Conservation (phyloP, 1,284 basidiomycete species). For the Cryptococcus maquisensis region DNA sequence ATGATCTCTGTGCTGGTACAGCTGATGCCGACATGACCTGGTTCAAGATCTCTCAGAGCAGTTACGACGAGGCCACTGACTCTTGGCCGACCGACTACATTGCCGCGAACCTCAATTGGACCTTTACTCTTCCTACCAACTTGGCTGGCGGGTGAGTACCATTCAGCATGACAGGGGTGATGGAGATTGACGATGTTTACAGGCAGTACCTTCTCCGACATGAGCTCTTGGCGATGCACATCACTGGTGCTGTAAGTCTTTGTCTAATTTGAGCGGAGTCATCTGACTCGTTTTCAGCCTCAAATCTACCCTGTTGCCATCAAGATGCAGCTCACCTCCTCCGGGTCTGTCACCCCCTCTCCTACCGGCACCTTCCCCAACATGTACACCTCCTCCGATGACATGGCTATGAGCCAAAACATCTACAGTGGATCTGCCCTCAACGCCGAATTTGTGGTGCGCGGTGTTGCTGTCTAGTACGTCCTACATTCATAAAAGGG, state of each 20-base stretch:
- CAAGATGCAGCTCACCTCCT: conserved; percentile 22
- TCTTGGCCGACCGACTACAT: conserved; percentile 20
- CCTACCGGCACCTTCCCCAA: conserved; percentile 20
- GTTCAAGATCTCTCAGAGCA: conserved; percentile 30
- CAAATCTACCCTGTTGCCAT: conserved; percentile 31
- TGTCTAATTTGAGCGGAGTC: background rate
- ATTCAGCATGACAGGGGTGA: background rate
- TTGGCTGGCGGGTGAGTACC: conserved; percentile 11
- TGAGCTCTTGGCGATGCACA: conserved; percentile 25
- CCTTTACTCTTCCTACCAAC: conserved; percentile 23
- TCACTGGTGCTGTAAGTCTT: conserved; percentile 3
- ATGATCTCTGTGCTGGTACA: conserved; percentile 24
- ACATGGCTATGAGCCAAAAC: conserved; percentile 11
- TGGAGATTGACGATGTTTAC: background rate
- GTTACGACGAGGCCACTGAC: conserved; percentile 9
- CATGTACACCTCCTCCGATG: conserved; percentile 15
- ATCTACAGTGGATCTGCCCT: conserved; percentile 10
- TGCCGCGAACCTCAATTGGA: conserved; percentile 9
- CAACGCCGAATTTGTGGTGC: conserved; percentile 12
- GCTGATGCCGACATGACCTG: conserved; percentile 20
- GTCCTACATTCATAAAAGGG: background rate
- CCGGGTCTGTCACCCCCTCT: conserved; percentile 20
- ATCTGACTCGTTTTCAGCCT: conserved; percentile 2
- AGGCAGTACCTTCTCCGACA: conserved; percentile 27
- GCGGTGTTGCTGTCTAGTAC: conserved; percentile 17